phyloP scores from a whole-genome alignment of 2,329 filamentous ascomycete species.

The Fusarium ramigenum region DNA sequence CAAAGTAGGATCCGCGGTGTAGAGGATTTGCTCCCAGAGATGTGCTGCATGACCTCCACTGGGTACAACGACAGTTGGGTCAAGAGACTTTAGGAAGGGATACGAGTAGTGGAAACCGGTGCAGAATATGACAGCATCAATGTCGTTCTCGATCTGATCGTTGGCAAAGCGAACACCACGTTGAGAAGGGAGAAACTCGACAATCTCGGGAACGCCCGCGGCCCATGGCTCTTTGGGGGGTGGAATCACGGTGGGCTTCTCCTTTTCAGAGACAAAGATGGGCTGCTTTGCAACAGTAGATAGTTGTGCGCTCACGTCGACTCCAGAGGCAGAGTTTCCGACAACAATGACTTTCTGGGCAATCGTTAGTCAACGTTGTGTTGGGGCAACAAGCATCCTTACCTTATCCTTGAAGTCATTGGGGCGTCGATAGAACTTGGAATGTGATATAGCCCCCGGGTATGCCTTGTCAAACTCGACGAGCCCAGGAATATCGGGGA shows the following conservation, averaged over 20 bases:
- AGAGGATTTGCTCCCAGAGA: constrained; percentile 76
- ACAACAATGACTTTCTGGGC: constrained; percentile 72
- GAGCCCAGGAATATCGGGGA: constrained; percentile 67
- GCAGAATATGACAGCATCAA: constrained; percentile 83
- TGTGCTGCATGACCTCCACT: constrained; percentile 73
- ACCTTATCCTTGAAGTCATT: constrained; percentile 48
- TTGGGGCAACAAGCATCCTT: neutral
- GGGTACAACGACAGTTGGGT: constrained; percentile 63
- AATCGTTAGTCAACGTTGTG: neutral
- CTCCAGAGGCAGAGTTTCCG: constrained; percentile 75
- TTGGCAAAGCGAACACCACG: constrained; percentile 69
- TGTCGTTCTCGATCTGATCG: constrained; percentile 66
- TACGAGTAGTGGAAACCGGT: constrained; percentile 88
- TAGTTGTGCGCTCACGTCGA: constrained; percentile 76
- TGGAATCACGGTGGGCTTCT: constrained; percentile 37
- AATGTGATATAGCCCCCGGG: constrained; percentile 65
- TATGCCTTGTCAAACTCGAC: constrained; percentile 59
- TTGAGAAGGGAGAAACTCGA: constrained; percentile 55
- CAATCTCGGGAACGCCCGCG: constrained; percentile 56
- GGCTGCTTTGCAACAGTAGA: constrained; percentile 60
- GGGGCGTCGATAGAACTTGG: constrained; percentile 71
- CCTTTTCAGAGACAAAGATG: constrained; percentile 65
- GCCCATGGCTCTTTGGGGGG: constrained; percentile 44
- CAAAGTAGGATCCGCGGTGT: constrained; percentile 70
- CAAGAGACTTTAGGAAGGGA: constrained; percentile 68